A percentile compares a stretch with the other conserved stretches of the same genome.
These are phyloP conservation scores for Sporisorium sorghi DNA, from an alignment of 1,284 basidiomycete genomes.

Conservation along the genomic window DNA sequence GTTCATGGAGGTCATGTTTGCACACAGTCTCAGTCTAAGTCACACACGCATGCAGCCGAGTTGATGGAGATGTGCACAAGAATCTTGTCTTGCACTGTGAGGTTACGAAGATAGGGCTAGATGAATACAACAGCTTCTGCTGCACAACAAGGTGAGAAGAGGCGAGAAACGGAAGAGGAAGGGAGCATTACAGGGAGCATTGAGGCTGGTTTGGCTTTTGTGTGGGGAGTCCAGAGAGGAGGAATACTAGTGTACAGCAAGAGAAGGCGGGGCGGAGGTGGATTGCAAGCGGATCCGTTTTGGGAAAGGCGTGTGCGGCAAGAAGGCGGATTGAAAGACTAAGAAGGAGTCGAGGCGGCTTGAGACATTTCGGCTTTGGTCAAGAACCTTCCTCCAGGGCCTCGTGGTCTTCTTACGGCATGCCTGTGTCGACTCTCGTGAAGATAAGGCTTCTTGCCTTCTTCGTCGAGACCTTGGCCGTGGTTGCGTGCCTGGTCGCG, in stretches of 20 bases:
- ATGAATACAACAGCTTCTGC: constrained; percentile 39
- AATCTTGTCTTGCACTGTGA: neutral
- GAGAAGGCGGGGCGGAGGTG: neutral
- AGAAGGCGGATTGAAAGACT: neutral
- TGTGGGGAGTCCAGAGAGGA: neutral
- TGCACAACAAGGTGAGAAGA: constrained; percentile 3
- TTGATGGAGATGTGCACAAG: neutral
- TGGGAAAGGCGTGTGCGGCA: neutral
- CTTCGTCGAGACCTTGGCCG: constrained; percentile 53
- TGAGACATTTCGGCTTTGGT: constrained; percentile 44
- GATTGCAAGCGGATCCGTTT: neutral
- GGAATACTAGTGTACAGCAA: constrained; percentile 18
- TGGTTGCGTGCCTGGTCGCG: constrained; percentile 48
- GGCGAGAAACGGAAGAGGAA: constrained; percentile 14
- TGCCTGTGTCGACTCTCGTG: constrained; percentile 98
- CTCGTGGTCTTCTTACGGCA: constrained; percentile 93
- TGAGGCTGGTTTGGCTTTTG: neutral
- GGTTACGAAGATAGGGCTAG: neutral
- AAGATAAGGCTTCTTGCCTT: constrained; percentile 83
- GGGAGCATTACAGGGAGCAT: neutral
- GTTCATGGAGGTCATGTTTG: neutral
- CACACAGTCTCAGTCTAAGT: neutral
- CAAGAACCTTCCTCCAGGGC: constrained; percentile 94
- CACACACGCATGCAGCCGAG: neutral
- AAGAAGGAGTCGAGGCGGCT: constrained; percentile 22